A percentile compares a stretch with the other conserved stretches of the same genome.
phyloP scores from a whole-genome alignment of 2,329 filamentous ascomycete genomes.

The Sporothrix dimorphospora region DNA sequence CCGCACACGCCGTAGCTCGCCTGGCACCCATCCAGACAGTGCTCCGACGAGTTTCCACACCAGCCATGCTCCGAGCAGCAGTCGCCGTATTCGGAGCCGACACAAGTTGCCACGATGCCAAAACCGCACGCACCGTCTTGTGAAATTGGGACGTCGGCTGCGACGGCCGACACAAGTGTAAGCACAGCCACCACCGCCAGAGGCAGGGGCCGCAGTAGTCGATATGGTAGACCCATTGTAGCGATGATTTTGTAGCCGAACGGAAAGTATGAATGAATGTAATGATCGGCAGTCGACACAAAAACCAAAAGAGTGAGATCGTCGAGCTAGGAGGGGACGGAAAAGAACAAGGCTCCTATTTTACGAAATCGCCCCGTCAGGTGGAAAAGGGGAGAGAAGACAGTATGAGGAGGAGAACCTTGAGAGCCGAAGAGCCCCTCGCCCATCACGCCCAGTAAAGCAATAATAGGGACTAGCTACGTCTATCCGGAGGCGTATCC shows the following conservation, averaged over 20 bases:
- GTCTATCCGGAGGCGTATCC: background rate
- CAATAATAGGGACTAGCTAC: background rate
- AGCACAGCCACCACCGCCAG: constrained; percentile 34
- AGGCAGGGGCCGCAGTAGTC: background rate
- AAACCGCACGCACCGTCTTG: constrained; percentile 28
- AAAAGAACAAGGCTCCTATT: background rate
- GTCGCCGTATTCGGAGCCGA: constrained; percentile 29
- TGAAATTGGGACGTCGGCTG: constrained; percentile 13
- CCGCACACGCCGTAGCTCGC: constrained; percentile 28
- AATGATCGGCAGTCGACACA: background rate
- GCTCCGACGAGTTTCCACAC: constrained; percentile 29
- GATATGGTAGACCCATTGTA: background rate
- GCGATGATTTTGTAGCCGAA: background rate
- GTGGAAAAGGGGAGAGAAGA: background rate
- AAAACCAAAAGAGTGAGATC: background rate
- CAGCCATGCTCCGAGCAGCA: constrained; percentile 31
- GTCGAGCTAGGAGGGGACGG: background rate
- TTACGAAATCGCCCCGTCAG: background rate
- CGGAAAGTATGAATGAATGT: background rate
- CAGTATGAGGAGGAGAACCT: background rate
- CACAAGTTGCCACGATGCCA: constrained; percentile 21
- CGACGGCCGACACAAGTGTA: background rate
- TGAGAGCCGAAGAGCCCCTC: background rate
- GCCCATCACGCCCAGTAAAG: background rate
- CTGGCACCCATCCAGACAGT: constrained; percentile 32